phyloP scores from a whole-genome alignment of 2,329 filamentous ascomycete species.

The Grosmannia serpens region DNA sequence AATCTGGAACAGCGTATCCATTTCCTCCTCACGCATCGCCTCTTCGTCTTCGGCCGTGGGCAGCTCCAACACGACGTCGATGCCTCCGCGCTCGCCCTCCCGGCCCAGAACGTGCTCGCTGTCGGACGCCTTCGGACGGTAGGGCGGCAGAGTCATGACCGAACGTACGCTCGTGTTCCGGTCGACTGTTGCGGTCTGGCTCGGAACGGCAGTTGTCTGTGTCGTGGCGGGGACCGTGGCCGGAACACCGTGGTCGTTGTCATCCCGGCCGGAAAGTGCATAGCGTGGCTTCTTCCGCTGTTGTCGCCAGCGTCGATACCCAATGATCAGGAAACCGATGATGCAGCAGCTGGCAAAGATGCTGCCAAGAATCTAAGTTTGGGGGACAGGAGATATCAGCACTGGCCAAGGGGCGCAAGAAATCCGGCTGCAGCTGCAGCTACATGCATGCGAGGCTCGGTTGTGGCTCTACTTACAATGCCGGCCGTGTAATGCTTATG shows the following conservation, averaged over 20 bases:
- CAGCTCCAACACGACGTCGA: slow-evolving; percentile 81
- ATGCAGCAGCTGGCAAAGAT: not conserved
- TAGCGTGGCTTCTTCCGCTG: slow-evolving; percentile 7
- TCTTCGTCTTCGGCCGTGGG: slow-evolving; percentile 75
- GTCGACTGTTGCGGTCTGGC: slow-evolving; percentile 39
- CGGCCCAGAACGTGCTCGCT: slow-evolving; percentile 75
- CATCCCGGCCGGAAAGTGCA: slow-evolving; percentile 15
- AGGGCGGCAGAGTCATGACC: slow-evolving; percentile 87
- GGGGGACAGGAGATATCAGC: not conserved
- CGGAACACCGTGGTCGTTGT: slow-evolving; percentile 11
- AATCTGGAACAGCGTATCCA: slow-evolving; percentile 88
- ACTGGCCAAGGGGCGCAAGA: not conserved
- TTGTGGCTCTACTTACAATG: not conserved
- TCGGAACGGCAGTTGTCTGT: not conserved
- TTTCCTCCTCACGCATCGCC: slow-evolving; percentile 69
- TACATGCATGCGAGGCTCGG: not conserved
- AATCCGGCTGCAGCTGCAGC: too few species aligned
- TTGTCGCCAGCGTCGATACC: slow-evolving; percentile 4
- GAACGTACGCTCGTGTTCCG: slow-evolving; percentile 79
- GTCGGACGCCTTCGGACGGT: slow-evolving; percentile 59
- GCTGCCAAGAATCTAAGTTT: not conserved
- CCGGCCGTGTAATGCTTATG: not conserved
- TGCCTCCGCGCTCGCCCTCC: slow-evolving; percentile 82
- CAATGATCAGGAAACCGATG: not conserved
- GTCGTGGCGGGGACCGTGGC: not conserved